Base-by-base conservation (phyloP, 768 basidiomycete species). In the Tephrocybe sp. region DNA sequence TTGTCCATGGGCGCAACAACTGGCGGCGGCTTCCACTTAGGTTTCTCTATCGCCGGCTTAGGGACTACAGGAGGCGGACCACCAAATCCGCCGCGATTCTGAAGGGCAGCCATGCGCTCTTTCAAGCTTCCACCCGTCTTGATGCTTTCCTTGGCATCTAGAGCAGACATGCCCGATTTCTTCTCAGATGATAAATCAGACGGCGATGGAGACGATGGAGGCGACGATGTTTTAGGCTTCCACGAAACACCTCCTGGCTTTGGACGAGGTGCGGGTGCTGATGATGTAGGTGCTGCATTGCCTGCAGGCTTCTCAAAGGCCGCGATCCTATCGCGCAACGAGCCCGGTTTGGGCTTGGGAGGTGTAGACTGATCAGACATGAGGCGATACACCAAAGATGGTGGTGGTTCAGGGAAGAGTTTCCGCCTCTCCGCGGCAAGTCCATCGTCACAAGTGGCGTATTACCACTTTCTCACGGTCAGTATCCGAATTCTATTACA, bases 21-120 rank as follows among this genome's bases (percentile, higher is more conserved):
- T 5, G 84, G 85, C 1, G 92, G 89, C 0, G 89, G 83, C 64
- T 90, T 92, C 92, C 92, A 95, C 67, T 88, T 91, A 11, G 89
- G 88, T 58, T 84, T 85, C 61, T 86, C 85, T 23, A 74, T 64
- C 0, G 78, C 70, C 5, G 85, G 84, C 51, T 82, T 80, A 1
- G 87, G 79, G 6, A 76, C 67, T 9, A 74, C 59, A 33, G 74
- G 68, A 5, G 78, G 77, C 1, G 84, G 77, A 1, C 72, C 77
- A 13, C 89, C 89, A 61, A 96, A 92, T 9, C 75, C 92, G 13
- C 89, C 88, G 39, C 78, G 84, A 7, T 89, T 91, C 65, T 93
- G 89, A 33, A 98, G 71, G 2, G 93, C 92, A 26, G 93, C 93
- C 93, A 98, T 97, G 33, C 96, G 83, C 52, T 97, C 96, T 71